Percentiles rank a stretch among this genome's conserved stretches.
Evolutionary conservation across 257 asterid species (phyloP).

Genomic region (Knoxia roxburghii): DNA sequence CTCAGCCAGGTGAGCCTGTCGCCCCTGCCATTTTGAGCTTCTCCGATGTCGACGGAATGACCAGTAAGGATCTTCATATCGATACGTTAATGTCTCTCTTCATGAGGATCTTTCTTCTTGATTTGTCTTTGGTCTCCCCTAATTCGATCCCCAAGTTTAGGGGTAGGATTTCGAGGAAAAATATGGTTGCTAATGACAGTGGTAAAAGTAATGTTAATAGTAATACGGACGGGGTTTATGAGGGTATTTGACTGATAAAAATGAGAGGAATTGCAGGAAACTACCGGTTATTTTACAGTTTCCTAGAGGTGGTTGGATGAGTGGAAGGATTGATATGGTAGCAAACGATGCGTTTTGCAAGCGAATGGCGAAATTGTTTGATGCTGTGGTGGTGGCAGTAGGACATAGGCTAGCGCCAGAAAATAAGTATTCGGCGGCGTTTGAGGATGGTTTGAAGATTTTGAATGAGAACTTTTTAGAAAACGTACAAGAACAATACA

Average conservation of each 20-base stretch:
- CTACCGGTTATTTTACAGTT: slow-evolving; percentile 79
- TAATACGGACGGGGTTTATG: slow-evolving; percentile 31
- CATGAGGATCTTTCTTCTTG: slow-evolving; percentile 70
- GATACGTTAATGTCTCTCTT: slow-evolving; percentile 58
- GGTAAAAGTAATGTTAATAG: neutral
- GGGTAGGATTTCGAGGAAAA: slow-evolving; percentile 33
- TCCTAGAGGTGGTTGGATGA: slow-evolving; percentile 86
- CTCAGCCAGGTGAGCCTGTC: slow-evolving; percentile 52
- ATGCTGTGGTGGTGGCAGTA: slow-evolving; percentile 74
- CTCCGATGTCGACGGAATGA: slow-evolving; percentile 59
- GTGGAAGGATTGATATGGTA: slow-evolving; percentile 60
- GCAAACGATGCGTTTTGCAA: slow-evolving; percentile 68
- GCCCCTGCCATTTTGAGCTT: slow-evolving; percentile 60
- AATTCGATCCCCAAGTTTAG: slow-evolving; percentile 32
- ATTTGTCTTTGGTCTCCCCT: slow-evolving; percentile 38
- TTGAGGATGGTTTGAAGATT: slow-evolving; percentile 72
- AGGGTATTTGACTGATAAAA: slow-evolving; percentile 63
- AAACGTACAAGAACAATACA: no score
- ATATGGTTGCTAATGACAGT: no score
- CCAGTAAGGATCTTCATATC: slow-evolving; percentile 80
- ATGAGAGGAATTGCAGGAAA: slow-evolving; percentile 46
- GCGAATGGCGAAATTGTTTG: slow-evolving; percentile 67
- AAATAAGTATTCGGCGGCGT: slow-evolving; percentile 77
- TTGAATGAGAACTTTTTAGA: no score
- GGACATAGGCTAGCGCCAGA: slow-evolving; percentile 91